Conservation (phyloP, 257 asterid species). For the Eustoma russellianum region DNA sequence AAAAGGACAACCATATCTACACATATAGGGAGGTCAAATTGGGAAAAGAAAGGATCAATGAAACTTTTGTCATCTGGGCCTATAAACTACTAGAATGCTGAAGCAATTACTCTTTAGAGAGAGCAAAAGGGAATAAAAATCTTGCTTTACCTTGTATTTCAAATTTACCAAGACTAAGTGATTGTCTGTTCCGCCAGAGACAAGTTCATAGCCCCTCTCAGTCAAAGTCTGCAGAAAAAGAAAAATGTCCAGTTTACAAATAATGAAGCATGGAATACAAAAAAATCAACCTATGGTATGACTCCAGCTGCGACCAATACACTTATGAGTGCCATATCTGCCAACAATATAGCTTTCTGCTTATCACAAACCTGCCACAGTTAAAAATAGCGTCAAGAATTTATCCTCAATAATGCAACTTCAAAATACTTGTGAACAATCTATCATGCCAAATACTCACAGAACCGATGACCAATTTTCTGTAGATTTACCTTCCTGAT, state of each 20-base stretch:
- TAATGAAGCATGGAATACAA: not conserved
- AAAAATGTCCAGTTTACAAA: conserved; percentile 13
- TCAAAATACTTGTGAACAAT: not conserved
- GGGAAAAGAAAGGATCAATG: not conserved
- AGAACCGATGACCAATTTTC: no score
- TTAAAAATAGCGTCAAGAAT: not conserved
- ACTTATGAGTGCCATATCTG: conserved; percentile 97
- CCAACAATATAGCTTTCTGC: conserved; percentile 59
- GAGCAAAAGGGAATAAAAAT: not conserved
- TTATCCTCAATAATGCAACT: not conserved
- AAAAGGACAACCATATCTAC: not conserved
- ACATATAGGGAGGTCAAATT: not conserved
- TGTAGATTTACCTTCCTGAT: conserved; percentile 19
- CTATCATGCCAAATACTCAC: no score
- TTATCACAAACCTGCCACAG: conserved; percentile 25
- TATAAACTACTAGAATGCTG: not conserved
- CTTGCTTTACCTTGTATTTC: conserved; percentile 45
- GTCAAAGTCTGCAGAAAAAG: conserved; percentile 45
- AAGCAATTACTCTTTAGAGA: not conserved
- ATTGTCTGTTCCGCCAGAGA: conserved; percentile 88
- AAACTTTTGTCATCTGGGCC: no score
- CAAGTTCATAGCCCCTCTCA: conserved; percentile 62
- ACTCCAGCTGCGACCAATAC: conserved; percentile 99
- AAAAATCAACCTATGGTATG: conserved; percentile 10
- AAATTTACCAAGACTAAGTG: conserved; percentile 76